phyloP scores from a whole-genome alignment of 2,329 filamentous ascomycete genomes.

The Didymella pinodella region DNA sequence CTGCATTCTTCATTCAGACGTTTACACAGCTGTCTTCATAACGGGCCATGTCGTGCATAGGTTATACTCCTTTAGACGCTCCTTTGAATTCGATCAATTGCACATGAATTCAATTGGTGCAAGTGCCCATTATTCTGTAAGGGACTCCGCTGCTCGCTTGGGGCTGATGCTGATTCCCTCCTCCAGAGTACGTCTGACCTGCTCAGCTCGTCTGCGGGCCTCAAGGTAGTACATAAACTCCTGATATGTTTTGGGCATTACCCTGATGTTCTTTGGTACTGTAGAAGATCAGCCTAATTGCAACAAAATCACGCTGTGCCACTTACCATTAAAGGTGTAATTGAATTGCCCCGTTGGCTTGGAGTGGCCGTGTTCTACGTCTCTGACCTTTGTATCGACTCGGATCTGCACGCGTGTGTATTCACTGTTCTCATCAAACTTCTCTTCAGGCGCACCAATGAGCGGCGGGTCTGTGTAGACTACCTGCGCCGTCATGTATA shows the following conservation, averaged over 20 bases:
- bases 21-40: background rate
- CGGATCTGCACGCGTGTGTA: conserved; percentile 73
- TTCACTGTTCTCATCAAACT: conserved; percentile 43
- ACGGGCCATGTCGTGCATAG: background rate
- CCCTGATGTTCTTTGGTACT: conserved; percentile 69
- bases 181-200: conserved; percentile 53
- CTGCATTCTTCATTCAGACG: background rate
- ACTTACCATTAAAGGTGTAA: conserved; percentile 66
- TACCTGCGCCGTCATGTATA: conserved; percentile 76
- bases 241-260: conserved; percentile 70
- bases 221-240: conserved; percentile 73
- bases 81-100: background rate
- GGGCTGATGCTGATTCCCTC: conserved; percentile 41
- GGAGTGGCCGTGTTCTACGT: conserved; percentile 73
- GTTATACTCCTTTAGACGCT: background rate
- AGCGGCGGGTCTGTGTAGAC: conserved; percentile 73
- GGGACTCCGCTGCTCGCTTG: conserved; percentile 44
- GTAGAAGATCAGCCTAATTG: conserved; percentile 27
- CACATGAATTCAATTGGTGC: background rate
- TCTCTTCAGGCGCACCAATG: conserved; percentile 51
- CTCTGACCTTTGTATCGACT: conserved; percentile 74
- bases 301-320: background rate
- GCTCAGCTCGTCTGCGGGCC: conserved; percentile 63
- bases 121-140: conserved; percentile 44
- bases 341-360: conserved; percentile 78